These are phyloP conservation scores for Geotrichum cucujoidarum DNA, from an alignment of 1,139 yeast genomes.

Conservation along the genomic window DNA sequence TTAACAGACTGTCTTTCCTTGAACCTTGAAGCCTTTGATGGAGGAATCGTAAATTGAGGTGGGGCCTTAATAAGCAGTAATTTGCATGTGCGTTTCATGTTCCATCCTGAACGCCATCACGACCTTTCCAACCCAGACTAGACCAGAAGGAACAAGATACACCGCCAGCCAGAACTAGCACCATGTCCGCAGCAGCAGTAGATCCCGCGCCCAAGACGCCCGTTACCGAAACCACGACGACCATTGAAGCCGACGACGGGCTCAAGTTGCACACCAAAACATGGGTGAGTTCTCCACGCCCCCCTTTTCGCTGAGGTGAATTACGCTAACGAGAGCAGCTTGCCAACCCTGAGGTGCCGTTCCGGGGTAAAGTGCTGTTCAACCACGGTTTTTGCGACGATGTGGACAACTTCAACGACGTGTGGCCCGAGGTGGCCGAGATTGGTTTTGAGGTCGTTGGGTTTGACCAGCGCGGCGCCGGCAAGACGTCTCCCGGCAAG, in stretches of 20 bases:
- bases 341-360: slow-evolving; percentile 31
- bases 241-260: slow-evolving; percentile 23
- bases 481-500: slow-evolving; percentile 52
- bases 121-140: neutral
- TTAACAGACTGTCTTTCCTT: no score
- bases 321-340: slow-evolving; percentile 2
- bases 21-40: no score
- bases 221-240: neutral
- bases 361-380: slow-evolving; percentile 55
- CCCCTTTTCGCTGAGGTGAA: neutral
- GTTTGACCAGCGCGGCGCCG: slow-evolving; percentile 89
- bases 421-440: slow-evolving; percentile 54
- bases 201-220: slow-evolving; percentile 2
- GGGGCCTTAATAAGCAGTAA: no score
- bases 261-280: slow-evolving; percentile 24
- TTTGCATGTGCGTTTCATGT: no score
- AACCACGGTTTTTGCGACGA: slow-evolving; percentile 75
- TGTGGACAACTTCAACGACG: slow-evolving; percentile 45
- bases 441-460: slow-evolving; percentile 69
- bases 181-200: slow-evolving; percentile 8
- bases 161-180: no score
- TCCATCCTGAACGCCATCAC: no score
- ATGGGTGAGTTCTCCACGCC: slow-evolving; percentile 22
- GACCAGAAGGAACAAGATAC: neutral
- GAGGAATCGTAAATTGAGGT: no score